Base-by-base conservation (phyloP, 352 stramenopile genomes). In the Globisporangium radiosum region DNA sequence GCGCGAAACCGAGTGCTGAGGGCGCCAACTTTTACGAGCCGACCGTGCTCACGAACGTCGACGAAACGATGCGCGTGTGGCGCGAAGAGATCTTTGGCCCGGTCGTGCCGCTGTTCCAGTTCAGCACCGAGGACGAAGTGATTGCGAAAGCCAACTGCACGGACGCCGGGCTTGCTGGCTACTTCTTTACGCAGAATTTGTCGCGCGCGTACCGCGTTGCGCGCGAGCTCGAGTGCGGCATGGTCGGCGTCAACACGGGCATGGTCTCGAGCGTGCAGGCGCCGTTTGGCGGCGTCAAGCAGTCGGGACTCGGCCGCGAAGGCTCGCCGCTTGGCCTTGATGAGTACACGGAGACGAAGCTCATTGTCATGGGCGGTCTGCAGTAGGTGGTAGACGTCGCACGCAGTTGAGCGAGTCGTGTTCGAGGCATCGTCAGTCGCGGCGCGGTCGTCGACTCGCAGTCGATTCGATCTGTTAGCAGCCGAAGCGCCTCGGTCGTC, bases 331-430 rank as follows among this genome's bases (percentile, higher is more conserved):
- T 93, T 38, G 96, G 96, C 0, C 61, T 98, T 7, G 87, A 96
- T 33, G 96, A 99, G 73, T 99, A 99, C 73, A 69, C 97, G 47
- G 95, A 99, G 72, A 98, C 90, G 19, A 99, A 99, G 73, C 98
- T 98, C 72, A 78, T 99, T 45, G 81, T 69, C 64, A 73, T 97
- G 57, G 84, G 84, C 37, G 82, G 84, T 11, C 67, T 93, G 53
- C 64, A 85, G 52, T 15, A 13, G n/a, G 43, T 15, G 43, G 7
- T 47, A 47, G 43, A 14, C 11, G 43, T 7, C 43, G 11, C 4
- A n/a, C 11, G 11, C 1, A n/a, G 5, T 15, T 43, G 39, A 43
- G 39, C 11, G 39, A 43, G 39, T 43, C 1, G 25, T 33, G 25
- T 33, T 33, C 25, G 25, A 33, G 25, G 1, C 25, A 33, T 1